A percentile compares a stretch with the other conserved stretches of the same genome.
Evolutionary conservation across 441 rosid species (phyloP).

Genomic region (Metrosideros polymorpha): DNA sequence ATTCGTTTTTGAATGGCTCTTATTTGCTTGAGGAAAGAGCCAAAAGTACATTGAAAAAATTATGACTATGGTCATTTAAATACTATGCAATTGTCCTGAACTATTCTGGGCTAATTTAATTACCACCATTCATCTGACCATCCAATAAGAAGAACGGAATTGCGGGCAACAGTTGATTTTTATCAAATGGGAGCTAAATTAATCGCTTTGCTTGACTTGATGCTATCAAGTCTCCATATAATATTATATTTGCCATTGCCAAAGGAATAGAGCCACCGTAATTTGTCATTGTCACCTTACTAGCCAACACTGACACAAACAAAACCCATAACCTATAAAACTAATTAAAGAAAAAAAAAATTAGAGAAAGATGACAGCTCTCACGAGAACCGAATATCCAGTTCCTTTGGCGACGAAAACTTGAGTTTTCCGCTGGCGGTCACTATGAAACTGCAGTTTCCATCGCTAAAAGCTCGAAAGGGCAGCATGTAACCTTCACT

Average conservation of each 20-base stretch:
- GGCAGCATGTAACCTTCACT: background rate
- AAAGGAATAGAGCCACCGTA: background rate
- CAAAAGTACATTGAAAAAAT: background rate
- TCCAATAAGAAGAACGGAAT: background rate
- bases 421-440: background rate
- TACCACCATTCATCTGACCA: background rate
- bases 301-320: background rate
- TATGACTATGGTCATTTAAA: background rate
- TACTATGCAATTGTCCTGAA: background rate
- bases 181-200: background rate
- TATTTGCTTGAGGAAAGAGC: background rate
- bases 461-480: background rate
- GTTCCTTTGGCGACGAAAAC: background rate
- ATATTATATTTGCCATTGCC: background rate
- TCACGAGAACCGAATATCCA: background rate
- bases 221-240: background rate
- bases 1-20: background rate
- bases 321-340: background rate
- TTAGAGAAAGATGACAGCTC: background rate
- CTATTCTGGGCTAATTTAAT: background rate
- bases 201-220: background rate
- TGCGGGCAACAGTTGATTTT: background rate
- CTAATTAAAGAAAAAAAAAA: background rate
- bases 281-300: background rate
- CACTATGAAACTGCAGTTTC: background rate